Conservation (phyloP, 2,329 filamentous ascomycete species). For the Aspergillus brunneoviolaceus region DNA sequence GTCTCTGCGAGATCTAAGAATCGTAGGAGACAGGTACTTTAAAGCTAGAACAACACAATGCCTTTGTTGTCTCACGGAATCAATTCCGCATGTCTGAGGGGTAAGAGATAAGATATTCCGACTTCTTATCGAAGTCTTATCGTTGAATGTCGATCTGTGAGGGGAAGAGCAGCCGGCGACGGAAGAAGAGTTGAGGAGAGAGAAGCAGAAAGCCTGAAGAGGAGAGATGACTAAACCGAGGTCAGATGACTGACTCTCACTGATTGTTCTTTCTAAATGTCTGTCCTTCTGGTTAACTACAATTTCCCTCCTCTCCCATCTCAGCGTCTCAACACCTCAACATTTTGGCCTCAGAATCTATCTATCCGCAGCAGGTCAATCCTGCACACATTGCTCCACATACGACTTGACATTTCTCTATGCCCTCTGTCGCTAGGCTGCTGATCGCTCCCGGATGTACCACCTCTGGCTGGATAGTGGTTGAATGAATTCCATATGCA, state of each 20-base stretch:
- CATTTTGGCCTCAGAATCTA: neutral
- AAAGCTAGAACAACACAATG: neutral
- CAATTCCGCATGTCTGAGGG: neutral
- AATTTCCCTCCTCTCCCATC: neutral
- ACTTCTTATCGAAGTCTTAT: no score
- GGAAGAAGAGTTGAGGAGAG: neutral
- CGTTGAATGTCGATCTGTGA: no score
- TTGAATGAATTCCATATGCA: slow-evolving; percentile 70
- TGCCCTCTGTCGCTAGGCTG: slow-evolving; percentile 15
- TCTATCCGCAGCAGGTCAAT: slow-evolving; percentile 52
- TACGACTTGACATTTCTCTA: slow-evolving; percentile 52
- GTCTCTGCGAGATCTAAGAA: no score
- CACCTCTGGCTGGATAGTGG: slow-evolving; percentile 68
- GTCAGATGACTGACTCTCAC: neutral
- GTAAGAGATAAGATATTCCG: neutral
- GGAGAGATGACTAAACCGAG: neutral
- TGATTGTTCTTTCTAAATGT: neutral
- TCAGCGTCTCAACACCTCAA: neutral
- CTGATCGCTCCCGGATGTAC: slow-evolving; percentile 16
- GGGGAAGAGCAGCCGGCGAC: no score
- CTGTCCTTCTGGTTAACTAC: neutral
- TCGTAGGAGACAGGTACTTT: neutral
- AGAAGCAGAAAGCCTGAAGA: neutral
- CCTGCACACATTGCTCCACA: slow-evolving; percentile 54
- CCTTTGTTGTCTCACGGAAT: neutral